Percentiles rank a stretch among this genome's conserved stretches.
Evolutionary conservation across 2,329 filamentous ascomycete species (phyloP).

Genomic region (Nectriaceae sp.): DNA sequence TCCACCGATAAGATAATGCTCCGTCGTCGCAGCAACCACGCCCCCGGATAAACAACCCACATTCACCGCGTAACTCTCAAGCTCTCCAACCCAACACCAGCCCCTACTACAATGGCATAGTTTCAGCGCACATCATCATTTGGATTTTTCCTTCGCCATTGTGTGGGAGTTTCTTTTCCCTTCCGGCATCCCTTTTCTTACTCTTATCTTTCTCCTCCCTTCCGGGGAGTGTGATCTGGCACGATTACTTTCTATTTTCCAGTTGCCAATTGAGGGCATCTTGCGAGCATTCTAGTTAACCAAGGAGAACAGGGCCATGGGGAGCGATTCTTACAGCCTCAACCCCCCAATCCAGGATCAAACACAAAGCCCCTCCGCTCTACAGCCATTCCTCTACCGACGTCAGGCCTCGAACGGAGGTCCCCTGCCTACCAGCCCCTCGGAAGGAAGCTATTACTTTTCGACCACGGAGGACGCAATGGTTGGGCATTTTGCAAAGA

Average conservation of each 20-base stretch:
- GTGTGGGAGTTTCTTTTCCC: constrained; percentile 5
- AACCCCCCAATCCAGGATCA: constrained; percentile 34
- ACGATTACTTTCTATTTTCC: too few relatives aligned
- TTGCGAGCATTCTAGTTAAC: too few relatives aligned
- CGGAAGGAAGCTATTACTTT: constrained; percentile 24
- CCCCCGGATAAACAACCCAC: constrained; percentile 27
- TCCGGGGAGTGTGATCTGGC: too few relatives aligned
- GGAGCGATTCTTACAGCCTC: constrained; percentile 7
- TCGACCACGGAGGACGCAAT: constrained; percentile 30
- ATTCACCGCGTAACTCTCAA: constrained; percentile 12
- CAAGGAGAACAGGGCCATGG: not conserved
- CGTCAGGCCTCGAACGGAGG: constrained; percentile 48
- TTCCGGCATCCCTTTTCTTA: not conserved
- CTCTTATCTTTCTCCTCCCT: constrained; percentile 5
- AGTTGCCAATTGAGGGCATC: too few relatives aligned
- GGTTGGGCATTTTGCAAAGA: constrained; percentile 37
- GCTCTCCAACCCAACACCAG: constrained; percentile 2
- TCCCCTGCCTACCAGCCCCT: constrained; percentile 31
- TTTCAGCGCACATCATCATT: constrained; percentile 17
- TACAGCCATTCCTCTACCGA: constrained; percentile 52
- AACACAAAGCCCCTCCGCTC: constrained; percentile 50
- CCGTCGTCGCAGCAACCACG: constrained; percentile 26
- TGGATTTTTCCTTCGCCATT: constrained; percentile 12
- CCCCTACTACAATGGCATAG: constrained; percentile 27
- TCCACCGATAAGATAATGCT: constrained; percentile 23